Percentiles rank a stretch among this genome's conserved stretches.
These are phyloP conservation scores for Coemansia aciculifera DNA, from an alignment of 192 early-diverging fungal species.

Conservation along the genomic window DNA sequence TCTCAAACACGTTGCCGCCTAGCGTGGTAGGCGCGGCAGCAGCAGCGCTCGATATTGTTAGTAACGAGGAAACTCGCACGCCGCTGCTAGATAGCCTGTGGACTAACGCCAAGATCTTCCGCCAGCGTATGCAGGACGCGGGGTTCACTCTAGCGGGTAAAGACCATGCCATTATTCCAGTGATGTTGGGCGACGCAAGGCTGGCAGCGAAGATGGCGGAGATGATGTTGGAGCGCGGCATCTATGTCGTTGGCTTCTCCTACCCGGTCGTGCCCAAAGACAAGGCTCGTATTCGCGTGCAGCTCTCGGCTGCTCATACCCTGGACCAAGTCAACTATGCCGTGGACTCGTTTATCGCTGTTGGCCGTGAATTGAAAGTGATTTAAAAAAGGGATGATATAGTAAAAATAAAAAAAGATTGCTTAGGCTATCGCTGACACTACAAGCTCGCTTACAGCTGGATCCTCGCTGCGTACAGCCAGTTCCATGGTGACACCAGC, in stretches of 20 bases:
- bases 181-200: constrained; percentile 61
- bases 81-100: constrained; percentile 59
- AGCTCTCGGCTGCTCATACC: constrained; percentile 58
- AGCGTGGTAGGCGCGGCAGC: constrained; percentile 57
- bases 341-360: constrained; percentile 57
- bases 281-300: constrained; percentile 60
- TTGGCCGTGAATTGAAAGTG: constrained; percentile 47
- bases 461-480: constrained; percentile 71
- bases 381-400: constrained; percentile 9
- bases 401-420: background rate
- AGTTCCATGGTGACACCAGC: constrained; percentile 93
- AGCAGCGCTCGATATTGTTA: constrained; percentile 58
- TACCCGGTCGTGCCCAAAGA: constrained; percentile 62
- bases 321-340: constrained; percentile 55
- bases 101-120: constrained; percentile 63
- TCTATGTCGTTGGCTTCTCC: constrained; percentile 64
- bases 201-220: constrained; percentile 56
- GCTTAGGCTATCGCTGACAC: constrained; percentile 75
- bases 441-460: constrained; percentile 69
- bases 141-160: constrained; percentile 67
- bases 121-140: constrained; percentile 58
- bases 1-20: constrained; percentile 61
- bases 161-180: constrained; percentile 60
- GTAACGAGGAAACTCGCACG: constrained; percentile 37
- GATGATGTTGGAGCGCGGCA: constrained; percentile 54